Evolutionary conservation across 352 stramenopile genomes (phyloP).

Genomic region (Phytophthora ramorum): DNA sequence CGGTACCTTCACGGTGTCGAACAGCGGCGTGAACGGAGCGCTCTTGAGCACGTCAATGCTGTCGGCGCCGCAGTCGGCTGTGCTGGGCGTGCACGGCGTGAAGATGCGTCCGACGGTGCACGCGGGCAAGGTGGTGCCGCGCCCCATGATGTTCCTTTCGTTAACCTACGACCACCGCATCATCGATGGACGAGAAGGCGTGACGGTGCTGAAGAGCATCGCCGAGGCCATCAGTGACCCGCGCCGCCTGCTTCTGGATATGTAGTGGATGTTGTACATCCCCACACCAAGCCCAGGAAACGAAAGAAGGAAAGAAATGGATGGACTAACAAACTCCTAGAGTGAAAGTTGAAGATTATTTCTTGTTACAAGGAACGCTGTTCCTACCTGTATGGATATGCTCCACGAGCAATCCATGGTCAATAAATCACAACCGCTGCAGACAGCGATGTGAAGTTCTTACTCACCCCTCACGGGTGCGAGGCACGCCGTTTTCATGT

Average conservation of each 20-base stretch:
- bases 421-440: constrained; percentile 15
- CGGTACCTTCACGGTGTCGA: constrained; percentile 99
- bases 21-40: constrained; percentile 96
- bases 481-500: neutral
- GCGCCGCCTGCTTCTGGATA: constrained; percentile 89
- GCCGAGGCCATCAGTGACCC: constrained; percentile 98
- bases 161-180: constrained; percentile 99
- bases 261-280: constrained; percentile 46
- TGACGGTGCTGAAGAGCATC: constrained; percentile 99
- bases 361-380: constrained; percentile 20
- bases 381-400: constrained; percentile 10
- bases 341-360: constrained; percentile 28
- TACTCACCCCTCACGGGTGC: neutral
- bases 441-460: constrained; percentile 5
- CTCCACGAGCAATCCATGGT: constrained; percentile 1
- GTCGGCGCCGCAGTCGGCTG: constrained; percentile 97
- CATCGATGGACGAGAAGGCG: constrained; percentile 98
- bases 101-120: constrained; percentile 96
- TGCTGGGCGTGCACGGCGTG: constrained; percentile 98
- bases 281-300: neutral
- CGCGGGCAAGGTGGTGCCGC: constrained; percentile 94
- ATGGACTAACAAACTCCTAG: constrained; percentile 19
- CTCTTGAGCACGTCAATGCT: constrained; percentile 99
- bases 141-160: constrained; percentile 99
- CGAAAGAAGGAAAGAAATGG: constrained; percentile 16